These are phyloP conservation scores for Penicillium sp. DNA, from an alignment of 2,329 filamentous ascomycete genomes.

Conservation along the genomic window DNA sequence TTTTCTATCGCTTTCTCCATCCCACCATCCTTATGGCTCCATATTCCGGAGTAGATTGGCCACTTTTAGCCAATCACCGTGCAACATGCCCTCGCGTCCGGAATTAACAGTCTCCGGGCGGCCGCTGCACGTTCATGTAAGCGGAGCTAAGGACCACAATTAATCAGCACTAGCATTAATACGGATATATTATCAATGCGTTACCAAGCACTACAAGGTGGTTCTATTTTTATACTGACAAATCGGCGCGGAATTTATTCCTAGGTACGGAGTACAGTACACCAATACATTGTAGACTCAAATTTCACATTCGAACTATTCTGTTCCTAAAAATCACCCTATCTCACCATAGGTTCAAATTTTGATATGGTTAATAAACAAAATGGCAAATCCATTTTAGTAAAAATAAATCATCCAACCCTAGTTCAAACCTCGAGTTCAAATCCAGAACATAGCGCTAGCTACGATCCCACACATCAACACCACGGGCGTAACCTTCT, in stretches of 20 bases:
- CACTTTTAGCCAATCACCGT: background rate
- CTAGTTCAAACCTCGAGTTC: background rate
- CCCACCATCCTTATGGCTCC: background rate
- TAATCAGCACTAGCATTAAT: background rate
- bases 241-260: background rate
- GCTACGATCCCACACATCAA: background rate
- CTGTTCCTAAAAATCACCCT: background rate
- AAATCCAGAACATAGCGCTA: background rate
- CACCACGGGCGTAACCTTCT: background rate
- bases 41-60: background rate
- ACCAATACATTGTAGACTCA: background rate
- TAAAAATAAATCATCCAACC: background rate
- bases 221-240: background rate
- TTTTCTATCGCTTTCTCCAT: background rate
- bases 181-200: background rate
- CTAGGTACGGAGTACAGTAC: background rate
- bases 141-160: background rate
- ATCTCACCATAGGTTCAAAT: background rate
- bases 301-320: background rate
- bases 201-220: background rate
- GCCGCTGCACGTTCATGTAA: background rate
- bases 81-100: background rate
- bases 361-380: background rate
- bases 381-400: background rate
- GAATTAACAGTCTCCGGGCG: background rate